Evolutionary conservation across 176 grass and related monocot genomes (phyloP), one percentile per base, ranked within the genome.

Genomic region (Themeda triandra): DNA sequence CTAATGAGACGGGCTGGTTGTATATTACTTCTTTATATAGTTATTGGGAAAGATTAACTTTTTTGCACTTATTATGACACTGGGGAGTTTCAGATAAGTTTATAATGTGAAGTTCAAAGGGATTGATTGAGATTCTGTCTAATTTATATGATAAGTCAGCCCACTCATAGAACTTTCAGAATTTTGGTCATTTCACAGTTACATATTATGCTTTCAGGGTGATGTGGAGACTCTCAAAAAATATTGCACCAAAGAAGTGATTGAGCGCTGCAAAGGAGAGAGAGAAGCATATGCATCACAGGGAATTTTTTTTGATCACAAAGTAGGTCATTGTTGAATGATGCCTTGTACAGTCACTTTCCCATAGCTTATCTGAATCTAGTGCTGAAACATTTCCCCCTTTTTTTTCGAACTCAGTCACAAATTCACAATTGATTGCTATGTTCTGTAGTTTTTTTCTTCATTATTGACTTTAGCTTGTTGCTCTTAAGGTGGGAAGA

Each of bases 241-340:
- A 87, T 98, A 89, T 87, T 98, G 96, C 65, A 93, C 88, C 29
- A 92, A 82, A 46, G 92, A 98, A 91, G 86, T 98, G 29, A 80
- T 98, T 92, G 96, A 98, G 82, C 89, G 92, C 54, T 98, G 96
- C 86, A 92, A 93, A 90, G 96, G 96, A 56, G 93, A 98, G 73
- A 92, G 87, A 73, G 83, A 84, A 62, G 93, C 91, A 67, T 98
- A 98, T 85, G 83, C 92, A 85, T 80, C 88, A 76, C 96, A 98
- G 64, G 89, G 85, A 86, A 93, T 98, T 54, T 95, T 95, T 84
- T 98, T 95, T 70, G 87, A 98, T 83, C 94, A 95, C 83, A 98
- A 98, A 80, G 96, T 95, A 92, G 56, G 81, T 51, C 45, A 17
- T 62, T 60, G 15, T 62, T 32, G 19, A 70, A 64, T 31, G 6